Evolutionary conservation across 2,329 filamentous ascomycete genomes (phyloP).

Genomic region (Zasmidium angulare): DNA sequence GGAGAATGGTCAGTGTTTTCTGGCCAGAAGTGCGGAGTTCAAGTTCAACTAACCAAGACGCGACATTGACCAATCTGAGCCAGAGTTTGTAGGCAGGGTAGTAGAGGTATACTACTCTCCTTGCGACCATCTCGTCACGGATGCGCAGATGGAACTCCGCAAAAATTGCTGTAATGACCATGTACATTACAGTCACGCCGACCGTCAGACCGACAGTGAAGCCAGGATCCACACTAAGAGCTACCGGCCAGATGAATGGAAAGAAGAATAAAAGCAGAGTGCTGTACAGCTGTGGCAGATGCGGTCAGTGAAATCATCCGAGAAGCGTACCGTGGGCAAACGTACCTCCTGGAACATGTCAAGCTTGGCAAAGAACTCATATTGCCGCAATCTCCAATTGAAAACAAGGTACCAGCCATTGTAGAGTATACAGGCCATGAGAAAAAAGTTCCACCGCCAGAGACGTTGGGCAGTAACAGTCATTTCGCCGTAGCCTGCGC

Average conservation of each 20-base stretch:
- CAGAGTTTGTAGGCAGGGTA: conserved; percentile 49
- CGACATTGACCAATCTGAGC: conserved; percentile 47
- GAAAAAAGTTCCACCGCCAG: conserved; percentile 55
- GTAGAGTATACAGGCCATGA: conserved; percentile 51
- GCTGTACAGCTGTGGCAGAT: background rate
- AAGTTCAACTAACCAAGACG: conserved; percentile 25
- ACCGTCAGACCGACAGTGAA: background rate
- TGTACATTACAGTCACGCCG: conserved; percentile 2
- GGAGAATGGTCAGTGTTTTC: background rate
- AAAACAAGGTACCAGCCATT: conserved; percentile 48
- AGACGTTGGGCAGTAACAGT: conserved; percentile 55
- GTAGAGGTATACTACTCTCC: conserved; percentile 40
- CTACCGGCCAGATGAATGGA: conserved; percentile 43
- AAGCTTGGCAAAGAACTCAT: conserved; percentile 52
- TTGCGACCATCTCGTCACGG: conserved; percentile 46
- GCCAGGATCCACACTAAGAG: conserved; percentile 18
- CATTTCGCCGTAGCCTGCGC: conserved; percentile 55
- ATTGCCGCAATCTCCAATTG: conserved; percentile 51
- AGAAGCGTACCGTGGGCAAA: conserved; percentile 47
- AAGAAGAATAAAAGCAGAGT: conserved; percentile 30
- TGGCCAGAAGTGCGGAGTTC: conserved; percentile 24
- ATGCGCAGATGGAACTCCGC: conserved; percentile 50
- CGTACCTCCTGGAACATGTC: conserved; percentile 51
- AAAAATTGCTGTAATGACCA: conserved; percentile 37
- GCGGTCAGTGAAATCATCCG: conserved; percentile 38